Percentiles rank a stretch among this genome's conserved stretches.
Evolutionary conservation across 176 grass and related monocot genomes (phyloP).

Genomic region (Dactylis glomerata): DNA sequence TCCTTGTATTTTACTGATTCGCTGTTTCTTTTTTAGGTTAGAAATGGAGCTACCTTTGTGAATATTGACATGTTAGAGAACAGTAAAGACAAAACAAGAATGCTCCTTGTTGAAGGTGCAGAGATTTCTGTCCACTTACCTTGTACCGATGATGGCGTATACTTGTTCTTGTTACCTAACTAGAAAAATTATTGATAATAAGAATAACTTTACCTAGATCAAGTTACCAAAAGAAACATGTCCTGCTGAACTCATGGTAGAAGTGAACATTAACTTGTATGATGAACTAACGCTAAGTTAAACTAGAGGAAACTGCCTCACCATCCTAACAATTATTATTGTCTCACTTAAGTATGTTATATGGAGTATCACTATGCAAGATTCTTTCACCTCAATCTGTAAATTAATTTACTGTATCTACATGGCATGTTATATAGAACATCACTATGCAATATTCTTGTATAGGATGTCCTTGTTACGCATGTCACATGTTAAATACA

Average conservation of each 20-base stretch:
- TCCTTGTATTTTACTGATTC: constrained; percentile 17
- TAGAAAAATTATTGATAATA: constrained; percentile 12
- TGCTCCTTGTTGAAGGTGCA: constrained; percentile 93
- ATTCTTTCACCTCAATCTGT: background rate
- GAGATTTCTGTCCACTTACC: constrained; percentile 8
- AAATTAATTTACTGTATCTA: background rate
- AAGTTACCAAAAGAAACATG: constrained; percentile 21
- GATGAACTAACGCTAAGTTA: background rate
- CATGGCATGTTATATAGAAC: background rate
- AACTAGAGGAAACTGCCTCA: background rate
- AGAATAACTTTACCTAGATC: background rate
- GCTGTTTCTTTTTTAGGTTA: constrained; percentile 52
- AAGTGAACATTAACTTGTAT: constrained; percentile 12
- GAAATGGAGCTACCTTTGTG: constrained; percentile 91
- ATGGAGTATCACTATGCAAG: background rate
- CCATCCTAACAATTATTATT: background rate
- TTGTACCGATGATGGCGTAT: constrained; percentile 8
- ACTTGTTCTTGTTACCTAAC: constrained; percentile 17
- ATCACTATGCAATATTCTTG: background rate
- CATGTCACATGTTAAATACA: background rate
- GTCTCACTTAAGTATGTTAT: background rate
- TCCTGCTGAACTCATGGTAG: background rate
- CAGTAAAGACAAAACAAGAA: constrained; percentile 73
- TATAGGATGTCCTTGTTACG: background rate
- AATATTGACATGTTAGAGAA: constrained; percentile 83